phyloP scores from a whole-genome alignment of 805 yeast species.

The Monosporozyma servazzii region DNA sequence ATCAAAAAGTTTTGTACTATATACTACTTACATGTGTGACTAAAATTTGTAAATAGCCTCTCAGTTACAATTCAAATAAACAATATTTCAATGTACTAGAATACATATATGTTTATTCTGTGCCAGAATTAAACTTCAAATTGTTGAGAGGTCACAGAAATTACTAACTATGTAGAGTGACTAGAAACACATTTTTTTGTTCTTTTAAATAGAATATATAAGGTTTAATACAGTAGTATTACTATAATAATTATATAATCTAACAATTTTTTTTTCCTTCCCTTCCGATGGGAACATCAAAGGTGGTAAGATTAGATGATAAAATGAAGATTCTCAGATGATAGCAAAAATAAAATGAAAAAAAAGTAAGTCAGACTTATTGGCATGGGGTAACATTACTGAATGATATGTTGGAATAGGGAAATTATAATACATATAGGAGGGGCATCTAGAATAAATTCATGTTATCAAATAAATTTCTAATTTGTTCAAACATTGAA shows the following conservation, averaged over 20 bases:
- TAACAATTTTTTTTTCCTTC: background rate
- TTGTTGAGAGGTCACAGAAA: no score
- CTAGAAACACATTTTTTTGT: background rate
- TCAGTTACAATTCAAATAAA: no score
- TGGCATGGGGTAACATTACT: background rate
- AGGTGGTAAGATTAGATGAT: background rate
- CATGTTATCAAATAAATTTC: constrained; percentile 20
- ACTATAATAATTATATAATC: background rate
- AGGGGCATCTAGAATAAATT: constrained; percentile 13
- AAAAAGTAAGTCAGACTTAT: background rate
- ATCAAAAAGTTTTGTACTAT: no score
- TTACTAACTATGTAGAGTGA: background rate
- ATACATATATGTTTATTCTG: no score
- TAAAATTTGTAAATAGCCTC: no score
- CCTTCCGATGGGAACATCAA: background rate
- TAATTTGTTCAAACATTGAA: constrained; percentile 20
- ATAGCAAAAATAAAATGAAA: background rate
- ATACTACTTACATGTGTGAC: no score
- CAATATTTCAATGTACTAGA: no score
- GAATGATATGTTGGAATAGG: background rate
- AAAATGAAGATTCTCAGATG: background rate
- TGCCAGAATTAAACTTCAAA: no score
- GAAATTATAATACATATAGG: background rate
- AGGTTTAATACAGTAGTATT: background rate
- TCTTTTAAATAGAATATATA: background rate